A percentile compares a stretch with the other conserved stretches of the same genome.
Evolutionary conservation across 257 asterid species (phyloP).

Genomic region (Penstemon barbatus): DNA sequence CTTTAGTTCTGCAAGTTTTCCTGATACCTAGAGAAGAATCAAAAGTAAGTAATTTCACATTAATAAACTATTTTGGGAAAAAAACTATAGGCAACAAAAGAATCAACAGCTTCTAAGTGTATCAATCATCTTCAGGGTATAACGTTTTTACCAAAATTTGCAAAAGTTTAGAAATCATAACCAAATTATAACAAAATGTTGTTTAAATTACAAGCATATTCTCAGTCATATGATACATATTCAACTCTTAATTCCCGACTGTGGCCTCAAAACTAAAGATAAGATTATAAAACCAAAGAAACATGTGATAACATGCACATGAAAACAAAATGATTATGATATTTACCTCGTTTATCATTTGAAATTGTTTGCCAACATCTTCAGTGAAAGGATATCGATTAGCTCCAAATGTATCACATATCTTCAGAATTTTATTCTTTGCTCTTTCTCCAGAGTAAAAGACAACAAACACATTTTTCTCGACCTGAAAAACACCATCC

Average conservation of each 20-base stretch:
- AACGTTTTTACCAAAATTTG: background rate
- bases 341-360: slow-evolving; percentile 53
- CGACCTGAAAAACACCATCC: slow-evolving; percentile 44
- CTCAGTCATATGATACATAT: background rate
- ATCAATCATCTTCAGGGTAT: background rate
- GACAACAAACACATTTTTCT: slow-evolving; percentile 57
- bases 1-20: slow-evolving; percentile 60
- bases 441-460: slow-evolving; percentile 70
- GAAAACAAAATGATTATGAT: background rate
- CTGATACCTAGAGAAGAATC: slow-evolving; percentile 48
- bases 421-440: slow-evolving; percentile 56
- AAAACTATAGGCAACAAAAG: background rate
- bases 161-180: background rate
- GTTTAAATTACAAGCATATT: background rate
- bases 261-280: background rate
- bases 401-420: slow-evolving; percentile 73
- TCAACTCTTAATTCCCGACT: background rate
- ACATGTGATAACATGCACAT: background rate
- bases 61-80: background rate
- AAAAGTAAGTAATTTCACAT: slow-evolving; percentile 21
- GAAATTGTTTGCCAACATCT: slow-evolving; percentile 50
- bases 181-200: slow-evolving; percentile 1
- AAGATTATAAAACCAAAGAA: background rate
- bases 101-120: background rate
- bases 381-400: slow-evolving; percentile 62